phyloP scores from a whole-genome alignment of 306 rosid genomes.

The Calophaca sinica region DNA sequence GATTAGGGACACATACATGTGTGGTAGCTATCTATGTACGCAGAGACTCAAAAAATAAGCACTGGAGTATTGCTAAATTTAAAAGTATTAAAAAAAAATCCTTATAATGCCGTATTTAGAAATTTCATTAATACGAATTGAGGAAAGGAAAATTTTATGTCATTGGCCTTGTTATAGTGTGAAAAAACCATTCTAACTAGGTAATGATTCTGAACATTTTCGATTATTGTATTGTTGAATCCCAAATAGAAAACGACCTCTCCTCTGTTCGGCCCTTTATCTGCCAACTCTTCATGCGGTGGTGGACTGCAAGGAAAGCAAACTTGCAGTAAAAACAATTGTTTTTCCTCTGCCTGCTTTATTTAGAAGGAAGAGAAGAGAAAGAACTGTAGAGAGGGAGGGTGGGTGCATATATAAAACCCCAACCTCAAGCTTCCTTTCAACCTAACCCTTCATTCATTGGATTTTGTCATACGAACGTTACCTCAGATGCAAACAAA shows the following conservation, averaged over 20 bases:
- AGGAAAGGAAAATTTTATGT: no score
- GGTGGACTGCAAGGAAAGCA: conserved; percentile 45
- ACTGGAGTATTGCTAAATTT: no score
- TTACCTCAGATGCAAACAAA: conserved; percentile 52
- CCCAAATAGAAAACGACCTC: conserved; percentile 50
- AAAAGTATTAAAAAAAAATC: no score
- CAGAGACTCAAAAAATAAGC: no score
- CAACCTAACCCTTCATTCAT: conserved; percentile 55
- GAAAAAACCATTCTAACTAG: background rate
- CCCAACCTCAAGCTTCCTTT: conserved; percentile 47
- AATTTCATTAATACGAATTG: no score
- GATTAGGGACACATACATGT: no score
- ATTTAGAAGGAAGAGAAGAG: conserved; percentile 28
- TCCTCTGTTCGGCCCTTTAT: conserved; percentile 23
- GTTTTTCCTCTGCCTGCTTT: no score
- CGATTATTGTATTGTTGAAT: conserved; percentile 36
- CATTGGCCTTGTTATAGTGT: background rate
- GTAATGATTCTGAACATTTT: conserved; percentile 17
- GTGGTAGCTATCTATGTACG: no score
- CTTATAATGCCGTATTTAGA: no score
- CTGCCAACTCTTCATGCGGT: background rate
- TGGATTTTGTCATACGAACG: conserved; percentile 50
- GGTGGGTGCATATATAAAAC: conserved; percentile 44
- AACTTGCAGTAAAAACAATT: no score
- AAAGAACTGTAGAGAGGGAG: background rate